phyloP scores from a whole-genome alignment of 106 monocot species.

The Dendrobium huoshanense region DNA sequence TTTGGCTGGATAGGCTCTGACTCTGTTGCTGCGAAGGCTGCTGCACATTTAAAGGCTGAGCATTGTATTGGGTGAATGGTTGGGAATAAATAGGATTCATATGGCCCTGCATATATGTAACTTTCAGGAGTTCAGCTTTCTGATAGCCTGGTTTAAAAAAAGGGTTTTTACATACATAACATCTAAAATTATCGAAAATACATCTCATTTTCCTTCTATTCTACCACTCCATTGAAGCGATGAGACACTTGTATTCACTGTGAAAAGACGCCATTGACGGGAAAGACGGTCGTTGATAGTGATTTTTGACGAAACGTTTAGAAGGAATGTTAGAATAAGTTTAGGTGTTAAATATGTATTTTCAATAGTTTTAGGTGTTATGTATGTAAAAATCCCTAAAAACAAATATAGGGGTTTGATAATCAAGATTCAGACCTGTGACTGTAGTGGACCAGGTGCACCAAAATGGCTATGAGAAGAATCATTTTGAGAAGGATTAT shows the following conservation, averaged over 20 bases:
- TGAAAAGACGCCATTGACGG: too few relatives aligned
- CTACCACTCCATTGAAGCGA: too few relatives aligned
- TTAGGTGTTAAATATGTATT: background rate
- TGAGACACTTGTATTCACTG: too few relatives aligned
- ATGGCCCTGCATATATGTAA: conserved; percentile 36
- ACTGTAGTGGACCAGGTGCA: conserved; percentile 58
- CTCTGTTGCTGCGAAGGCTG: conserved; percentile 56
- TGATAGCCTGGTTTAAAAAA: background rate
- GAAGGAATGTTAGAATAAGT: background rate
- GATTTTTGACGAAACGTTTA: too few relatives aligned
- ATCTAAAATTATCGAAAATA: too few relatives aligned
- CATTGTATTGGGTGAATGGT: conserved; percentile 69
- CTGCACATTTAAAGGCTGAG: conserved; percentile 60
- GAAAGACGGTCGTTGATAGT: too few relatives aligned
- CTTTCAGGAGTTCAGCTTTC: background rate
- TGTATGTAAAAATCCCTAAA: too few relatives aligned
- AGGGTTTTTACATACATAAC: background rate
- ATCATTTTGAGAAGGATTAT: conserved; percentile 58
- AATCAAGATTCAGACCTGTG: conserved; percentile 47
- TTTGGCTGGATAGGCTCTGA: conserved; percentile 47
- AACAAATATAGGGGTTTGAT: background rate
- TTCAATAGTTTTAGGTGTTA: too few relatives aligned
- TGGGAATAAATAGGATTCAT: conserved; percentile 88
- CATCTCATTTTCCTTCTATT: too few relatives aligned
- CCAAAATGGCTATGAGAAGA: conserved; percentile 62